phyloP scores from a whole-genome alignment of 140 eudicot species.

The Ambrosia hybrid region DNA sequence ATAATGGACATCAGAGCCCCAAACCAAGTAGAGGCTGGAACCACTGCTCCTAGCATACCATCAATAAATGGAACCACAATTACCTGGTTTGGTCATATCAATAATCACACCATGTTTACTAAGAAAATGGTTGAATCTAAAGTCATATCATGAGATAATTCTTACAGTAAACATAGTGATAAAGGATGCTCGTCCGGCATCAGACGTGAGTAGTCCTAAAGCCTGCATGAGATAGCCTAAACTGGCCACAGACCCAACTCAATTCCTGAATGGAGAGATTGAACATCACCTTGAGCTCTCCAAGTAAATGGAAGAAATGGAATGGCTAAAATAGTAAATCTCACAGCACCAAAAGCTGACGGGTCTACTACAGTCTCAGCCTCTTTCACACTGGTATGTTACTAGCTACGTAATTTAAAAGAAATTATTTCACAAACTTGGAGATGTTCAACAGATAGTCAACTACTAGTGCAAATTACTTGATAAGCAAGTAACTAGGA shows the following conservation, averaged over 20 bases:
- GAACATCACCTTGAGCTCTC: constrained; percentile 51
- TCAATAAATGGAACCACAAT: constrained; percentile 86
- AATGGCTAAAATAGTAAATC: constrained; percentile 68
- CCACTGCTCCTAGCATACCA: constrained; percentile 67
- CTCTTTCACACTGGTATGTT: constrained; percentile 77
- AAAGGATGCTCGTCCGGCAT: constrained; percentile 86
- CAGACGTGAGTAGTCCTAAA: constrained; percentile 80
- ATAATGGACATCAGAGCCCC: constrained; percentile 76
- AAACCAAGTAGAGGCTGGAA: constrained; percentile 80
- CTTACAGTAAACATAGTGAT: constrained; percentile 82
- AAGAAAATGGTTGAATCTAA: neutral
- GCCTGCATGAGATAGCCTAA: constrained; percentile 85
- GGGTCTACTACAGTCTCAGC: constrained; percentile 80
- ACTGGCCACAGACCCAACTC: constrained; percentile 86
- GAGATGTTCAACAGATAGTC: constrained; percentile 8
- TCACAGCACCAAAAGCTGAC: constrained; percentile 62
- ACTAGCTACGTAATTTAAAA: constrained; percentile 50
- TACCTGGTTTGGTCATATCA: constrained; percentile 50
- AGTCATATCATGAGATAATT: neutral
- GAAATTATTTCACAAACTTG: constrained; percentile 2
- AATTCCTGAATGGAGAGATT: constrained; percentile 64
- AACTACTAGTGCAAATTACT: neutral
- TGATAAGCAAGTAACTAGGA: too few relatives aligned
- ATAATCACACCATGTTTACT: neutral
- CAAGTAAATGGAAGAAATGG: constrained; percentile 77